Evolutionary conservation across 768 basidiomycete species (phyloP).

Genomic region (Phlebiopsis gigantea): DNA sequence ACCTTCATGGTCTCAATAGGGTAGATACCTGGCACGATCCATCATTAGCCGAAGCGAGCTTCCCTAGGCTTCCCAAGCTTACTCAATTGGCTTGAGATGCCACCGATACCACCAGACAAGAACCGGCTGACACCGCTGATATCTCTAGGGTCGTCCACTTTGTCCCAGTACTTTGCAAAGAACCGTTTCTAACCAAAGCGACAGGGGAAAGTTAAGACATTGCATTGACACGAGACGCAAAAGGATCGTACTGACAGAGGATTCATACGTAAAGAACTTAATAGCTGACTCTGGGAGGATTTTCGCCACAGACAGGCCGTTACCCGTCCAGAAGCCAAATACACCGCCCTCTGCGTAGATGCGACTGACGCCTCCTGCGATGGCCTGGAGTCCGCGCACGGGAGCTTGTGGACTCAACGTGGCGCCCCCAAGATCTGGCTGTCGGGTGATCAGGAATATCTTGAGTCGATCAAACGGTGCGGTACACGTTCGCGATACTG

Average conservation of each 20-base stretch:
- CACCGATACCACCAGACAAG: constrained; percentile 92
- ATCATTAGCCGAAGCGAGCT: not conserved
- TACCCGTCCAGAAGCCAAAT: constrained; percentile 96
- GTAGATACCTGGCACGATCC: constrained; percentile 67
- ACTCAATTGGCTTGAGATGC: constrained; percentile 91
- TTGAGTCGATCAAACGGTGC: constrained; percentile 97
- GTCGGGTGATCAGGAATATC: constrained; percentile 90
- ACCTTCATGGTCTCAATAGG: constrained; percentile 96
- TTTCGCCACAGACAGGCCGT: constrained; percentile 88
- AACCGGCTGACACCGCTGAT: constrained; percentile 93
- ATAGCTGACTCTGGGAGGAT: constrained; percentile 98
- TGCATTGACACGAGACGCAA: constrained; percentile 2
- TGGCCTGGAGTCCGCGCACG: constrained; percentile 54
- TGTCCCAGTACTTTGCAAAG: constrained; percentile 88
- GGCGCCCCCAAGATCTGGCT: constrained; percentile 64
- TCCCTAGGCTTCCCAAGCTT: constrained; percentile 25
- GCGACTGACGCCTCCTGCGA: constrained; percentile 65
- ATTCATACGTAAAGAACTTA: constrained; percentile 96
- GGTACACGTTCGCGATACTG: constrained; percentile 94
- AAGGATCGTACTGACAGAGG: constrained; percentile 53
- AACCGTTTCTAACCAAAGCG: constrained; percentile 72
- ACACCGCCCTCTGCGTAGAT: constrained; percentile 90
- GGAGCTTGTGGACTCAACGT: constrained; percentile 37
- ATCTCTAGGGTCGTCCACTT: constrained; percentile 81
- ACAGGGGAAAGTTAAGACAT: not conserved